Percentiles rank a stretch among this genome's conserved stretches.
These are phyloP conservation scores for Linnemannia hyalina DNA, from an alignment of 192 early-diverging fungal species.

Conservation along the genomic window DNA sequence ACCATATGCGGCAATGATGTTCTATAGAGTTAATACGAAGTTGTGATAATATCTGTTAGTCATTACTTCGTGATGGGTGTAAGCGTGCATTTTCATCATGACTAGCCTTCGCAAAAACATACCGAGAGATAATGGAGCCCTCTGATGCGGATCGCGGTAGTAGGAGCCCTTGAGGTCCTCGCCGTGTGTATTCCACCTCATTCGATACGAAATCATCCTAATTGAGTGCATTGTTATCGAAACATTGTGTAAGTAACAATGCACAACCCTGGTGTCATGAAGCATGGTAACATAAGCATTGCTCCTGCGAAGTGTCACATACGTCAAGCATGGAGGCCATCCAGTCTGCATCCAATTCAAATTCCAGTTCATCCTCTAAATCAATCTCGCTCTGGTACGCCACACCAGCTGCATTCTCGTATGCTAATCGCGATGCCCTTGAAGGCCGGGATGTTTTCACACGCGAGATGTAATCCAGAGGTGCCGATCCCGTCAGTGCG, in stretches of 20 bases:
- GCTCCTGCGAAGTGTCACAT: not conserved
- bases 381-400: constrained; percentile 7
- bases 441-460: constrained; percentile 31
- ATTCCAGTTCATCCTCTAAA: constrained; percentile 45
- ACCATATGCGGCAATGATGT: constrained; percentile 21
- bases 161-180: not conserved
- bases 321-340: constrained; percentile 37
- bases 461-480: constrained; percentile 10
- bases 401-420: not conserved
- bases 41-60: not conserved
- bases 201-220: constrained; percentile 35
- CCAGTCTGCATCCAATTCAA: constrained; percentile 46
- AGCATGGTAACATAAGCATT: too few relatives aligned
- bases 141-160: not conserved
- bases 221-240: not conserved
- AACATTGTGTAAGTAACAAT: not conserved
- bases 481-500: not conserved
- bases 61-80: not conserved
- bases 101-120: not conserved
- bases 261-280: too few relatives aligned
- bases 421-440: not conserved
- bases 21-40: not conserved
- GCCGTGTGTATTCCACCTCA: constrained; percentile 17
- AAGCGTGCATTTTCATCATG: not conserved
- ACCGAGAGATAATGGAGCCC: not conserved